Evolutionary conservation across 164 flowering plant species (phyloP).

Genomic region (Aristolochia contorta): DNA sequence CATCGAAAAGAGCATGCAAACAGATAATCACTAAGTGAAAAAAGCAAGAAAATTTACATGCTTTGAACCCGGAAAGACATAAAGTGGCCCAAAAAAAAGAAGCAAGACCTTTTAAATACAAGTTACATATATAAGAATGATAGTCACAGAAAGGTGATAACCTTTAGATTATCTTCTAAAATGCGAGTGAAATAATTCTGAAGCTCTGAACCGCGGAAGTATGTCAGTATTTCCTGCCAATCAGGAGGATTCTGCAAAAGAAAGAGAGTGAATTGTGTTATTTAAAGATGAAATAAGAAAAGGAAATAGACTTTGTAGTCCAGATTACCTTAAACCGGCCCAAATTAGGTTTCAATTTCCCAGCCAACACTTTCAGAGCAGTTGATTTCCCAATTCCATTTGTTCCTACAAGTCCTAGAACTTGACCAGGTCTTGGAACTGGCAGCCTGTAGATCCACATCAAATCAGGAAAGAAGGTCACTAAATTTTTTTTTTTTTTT

Average conservation of each 20-base stretch:
- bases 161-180: slow-evolving; percentile 94
- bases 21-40: too few relatives aligned
- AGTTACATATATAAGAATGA: neutral
- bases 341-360: slow-evolving; percentile 90
- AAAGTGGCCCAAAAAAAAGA: too few relatives aligned
- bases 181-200: slow-evolving; percentile 97
- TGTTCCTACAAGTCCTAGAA: slow-evolving; percentile 96
- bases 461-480: too few relatives aligned
- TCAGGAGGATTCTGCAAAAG: slow-evolving; percentile 89
- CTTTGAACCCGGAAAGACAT: too few relatives aligned
- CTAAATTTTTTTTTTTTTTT: too few relatives aligned
- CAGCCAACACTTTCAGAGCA: slow-evolving; percentile 96
- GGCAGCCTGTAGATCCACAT: slow-evolving; percentile 60
- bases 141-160: slow-evolving; percentile 7
- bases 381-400: slow-evolving; percentile 99
- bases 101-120: too few relatives aligned
- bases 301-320: neutral
- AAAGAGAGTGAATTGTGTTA: neutral
- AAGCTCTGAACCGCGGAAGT: slow-evolving; percentile 94
- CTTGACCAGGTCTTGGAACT: slow-evolving; percentile 98
- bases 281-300: neutral
- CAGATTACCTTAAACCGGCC: slow-evolving; percentile 82
- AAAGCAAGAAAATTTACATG: too few relatives aligned
- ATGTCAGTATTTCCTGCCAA: slow-evolving; percentile 94
- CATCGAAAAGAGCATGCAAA: too few relatives aligned